Evolutionary conservation across 2,329 filamentous ascomycete genomes (phyloP), one percentile per base, ranked within the genome.

Genomic region (Nemania sp.): DNA sequence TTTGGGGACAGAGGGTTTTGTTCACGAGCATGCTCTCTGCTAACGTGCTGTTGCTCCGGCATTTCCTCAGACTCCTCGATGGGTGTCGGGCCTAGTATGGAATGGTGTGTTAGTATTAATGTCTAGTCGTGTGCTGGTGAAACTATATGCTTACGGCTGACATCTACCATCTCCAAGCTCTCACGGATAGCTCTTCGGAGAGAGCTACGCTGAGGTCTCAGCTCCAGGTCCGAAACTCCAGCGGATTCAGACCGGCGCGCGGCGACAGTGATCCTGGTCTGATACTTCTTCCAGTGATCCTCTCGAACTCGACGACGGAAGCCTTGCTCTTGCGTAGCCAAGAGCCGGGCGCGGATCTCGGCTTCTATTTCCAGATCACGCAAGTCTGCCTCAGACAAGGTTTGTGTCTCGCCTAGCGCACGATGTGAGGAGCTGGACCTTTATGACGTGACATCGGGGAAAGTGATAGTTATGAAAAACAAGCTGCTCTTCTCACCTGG

Each of bases 351-450:
- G n/a, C n/a, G n/a, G n/a, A n/a, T n/a, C n/a, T n/a, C n/a, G n/a
- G n/a, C n/a, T n/a, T n/a, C n/a, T n/a, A n/a, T n/a, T n/a, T n/a
- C n/a, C n/a, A n/a, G n/a, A n/a, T n/a, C n/a, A 14, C 28, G 39
- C 7, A 23, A 19, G 9, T n/a, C 0, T 26, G 4, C 12, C n/a
- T 28, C 11, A 14, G 30, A 24, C 3, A 34, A 17, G 17, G n/a
- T 23, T 4, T 40, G 30, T 15, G 54, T 60, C n/a, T 54, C 50
- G 11, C 46, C 30, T 5, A 60, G 8, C 14, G 57, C 57, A 3
- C 50, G 39, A 23, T 60, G 64, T 6, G 64, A 28, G 3, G 63
- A 66, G 48, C 41, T 63, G 47, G 14, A 26, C 39, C 8, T 40
- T 5, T 5, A 40, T 12, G 12, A 22, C 12, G n/a, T 6, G 45